Evolutionary conservation across 2,329 filamentous ascomycete genomes (phyloP).

Genomic region (Calonectria hongkongensis): DNA sequence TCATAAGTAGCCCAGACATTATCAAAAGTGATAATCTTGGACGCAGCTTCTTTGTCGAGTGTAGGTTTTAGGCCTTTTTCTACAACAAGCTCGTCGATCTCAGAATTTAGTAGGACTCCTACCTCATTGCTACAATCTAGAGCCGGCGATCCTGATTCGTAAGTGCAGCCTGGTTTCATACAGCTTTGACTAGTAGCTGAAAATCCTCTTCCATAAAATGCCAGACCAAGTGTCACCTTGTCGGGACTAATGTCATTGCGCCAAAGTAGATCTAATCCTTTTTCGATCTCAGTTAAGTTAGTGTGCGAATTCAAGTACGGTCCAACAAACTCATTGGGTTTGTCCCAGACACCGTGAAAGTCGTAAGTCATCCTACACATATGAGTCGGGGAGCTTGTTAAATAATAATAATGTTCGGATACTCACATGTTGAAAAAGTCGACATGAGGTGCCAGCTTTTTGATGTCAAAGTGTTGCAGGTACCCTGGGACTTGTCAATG

Average conservation of each 20-base stretch:
- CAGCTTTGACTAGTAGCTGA: not conserved
- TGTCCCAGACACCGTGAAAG: slow-evolving; percentile 38
- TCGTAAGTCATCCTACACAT: slow-evolving; percentile 33
- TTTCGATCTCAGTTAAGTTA: slow-evolving; percentile 41
- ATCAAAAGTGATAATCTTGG: slow-evolving; percentile 24
- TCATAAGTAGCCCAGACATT: slow-evolving; percentile 36
- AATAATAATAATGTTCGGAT: too few species aligned
- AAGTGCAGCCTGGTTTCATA: slow-evolving; percentile 33
- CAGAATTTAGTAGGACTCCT: slow-evolving; percentile 36
- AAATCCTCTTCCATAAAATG: slow-evolving; percentile 46
- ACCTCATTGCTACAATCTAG: slow-evolving; percentile 26
- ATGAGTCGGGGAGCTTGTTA: too few species aligned
- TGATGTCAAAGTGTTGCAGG: too few species aligned
- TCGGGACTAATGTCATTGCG: slow-evolving; percentile 27
- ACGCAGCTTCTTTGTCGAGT: slow-evolving; percentile 30
- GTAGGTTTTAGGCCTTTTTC: not conserved
- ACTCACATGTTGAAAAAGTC: slow-evolving; percentile 30
- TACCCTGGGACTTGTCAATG: slow-evolving; percentile 46
- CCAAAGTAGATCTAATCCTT: slow-evolving; percentile 39
- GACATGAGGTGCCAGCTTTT: slow-evolving; percentile 37
- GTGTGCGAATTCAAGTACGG: slow-evolving; percentile 37
- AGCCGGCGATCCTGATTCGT: too few species aligned
- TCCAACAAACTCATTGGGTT: not conserved
- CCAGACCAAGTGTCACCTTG: slow-evolving; percentile 36
- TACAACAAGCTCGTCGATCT: slow-evolving; percentile 16